phyloP scores from a whole-genome alignment of 176 grass and related monocot species.

The Pontederia crassipes region DNA sequence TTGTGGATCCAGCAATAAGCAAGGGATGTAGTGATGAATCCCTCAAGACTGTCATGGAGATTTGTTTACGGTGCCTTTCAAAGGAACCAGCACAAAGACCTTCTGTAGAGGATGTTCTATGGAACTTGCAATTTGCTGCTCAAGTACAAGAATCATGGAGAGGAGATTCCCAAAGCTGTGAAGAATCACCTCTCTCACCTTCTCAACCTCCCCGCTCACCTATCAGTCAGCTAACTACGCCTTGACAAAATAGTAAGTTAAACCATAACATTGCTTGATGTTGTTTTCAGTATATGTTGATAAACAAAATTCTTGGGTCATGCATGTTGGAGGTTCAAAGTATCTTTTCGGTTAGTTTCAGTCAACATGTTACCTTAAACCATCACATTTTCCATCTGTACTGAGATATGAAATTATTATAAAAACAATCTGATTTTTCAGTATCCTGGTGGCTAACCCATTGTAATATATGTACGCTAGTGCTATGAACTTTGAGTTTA shows the following conservation, averaged over 20 bases:
- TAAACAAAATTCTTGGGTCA: too few species aligned
- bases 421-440: too few species aligned
- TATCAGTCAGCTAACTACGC: neutral
- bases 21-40: slow-evolving; percentile 69
- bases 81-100: slow-evolving; percentile 74
- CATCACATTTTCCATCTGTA: too few species aligned
- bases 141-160: slow-evolving; percentile 80
- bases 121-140: slow-evolving; percentile 93
- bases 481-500: too few species aligned
- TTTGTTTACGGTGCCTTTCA: slow-evolving; percentile 70
- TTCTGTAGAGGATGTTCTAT: slow-evolving; percentile 83
- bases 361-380: too few species aligned
- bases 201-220: slow-evolving; percentile 18
- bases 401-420: too few species aligned
- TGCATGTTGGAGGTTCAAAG: too few species aligned
- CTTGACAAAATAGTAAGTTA: neutral
- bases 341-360: too few species aligned
- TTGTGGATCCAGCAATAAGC: slow-evolving; percentile 47
- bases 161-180: slow-evolving; percentile 44
- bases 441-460: too few species aligned
- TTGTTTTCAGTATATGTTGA: too few species aligned
- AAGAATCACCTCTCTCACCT: slow-evolving; percentile 42
- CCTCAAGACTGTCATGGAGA: slow-evolving; percentile 69
- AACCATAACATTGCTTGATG: too few species aligned
- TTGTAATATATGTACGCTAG: too few species aligned